Base-by-base conservation (phyloP, 805 yeast genomes). In the Lachancea waltii region DNA sequence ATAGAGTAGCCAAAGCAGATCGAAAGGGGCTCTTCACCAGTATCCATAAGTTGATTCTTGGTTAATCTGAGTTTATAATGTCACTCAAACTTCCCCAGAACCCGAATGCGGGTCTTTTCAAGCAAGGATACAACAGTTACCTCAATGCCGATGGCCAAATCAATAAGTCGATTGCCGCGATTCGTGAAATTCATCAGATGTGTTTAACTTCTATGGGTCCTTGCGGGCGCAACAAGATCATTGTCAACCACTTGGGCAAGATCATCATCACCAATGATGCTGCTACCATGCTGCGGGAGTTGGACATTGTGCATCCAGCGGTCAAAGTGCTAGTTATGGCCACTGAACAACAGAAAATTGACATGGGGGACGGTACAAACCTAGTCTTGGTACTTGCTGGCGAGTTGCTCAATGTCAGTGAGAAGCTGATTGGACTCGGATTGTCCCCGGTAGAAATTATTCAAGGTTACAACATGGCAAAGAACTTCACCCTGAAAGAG, bases 191-290 rank as follows among this genome's bases (percentile, higher is more conserved):
- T 63, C 77, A 95, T 45, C 75, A 80, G 38, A 87, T 90, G 77
- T 86, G 94, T 45, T 73, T 89, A 42, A 87, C 97, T 2, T 86
- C 96, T 9, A 83, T 92, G 69, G 98, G 98, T 5, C 98, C 98
- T 44, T 84, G 95, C 64, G 98, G 98, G 37, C 76, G 96, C 56
- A 92, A 89, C 64, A 92, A 92, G 73, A 86, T 92, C 61, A 82
- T 92, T 51, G 95, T 92, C 40, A 90, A 90, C 65, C 76, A 85
- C 52, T 65, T 85, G 49, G 87, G 86, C 43, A 86, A 81, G 58
- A 81, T 85, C 17, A 85, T 87, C 60, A 77, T 92, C 45, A 92
- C 97, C 30, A 85, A 85, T 51, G 98, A 92, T 61, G 97, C 97
- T n/a, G 96, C 97, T 26, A 92, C 98, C 6, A 92, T 92, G 81